Base-by-base conservation (phyloP, 2,329 filamentous ascomycete species). In the Pseudogymnoascus sp. region DNA sequence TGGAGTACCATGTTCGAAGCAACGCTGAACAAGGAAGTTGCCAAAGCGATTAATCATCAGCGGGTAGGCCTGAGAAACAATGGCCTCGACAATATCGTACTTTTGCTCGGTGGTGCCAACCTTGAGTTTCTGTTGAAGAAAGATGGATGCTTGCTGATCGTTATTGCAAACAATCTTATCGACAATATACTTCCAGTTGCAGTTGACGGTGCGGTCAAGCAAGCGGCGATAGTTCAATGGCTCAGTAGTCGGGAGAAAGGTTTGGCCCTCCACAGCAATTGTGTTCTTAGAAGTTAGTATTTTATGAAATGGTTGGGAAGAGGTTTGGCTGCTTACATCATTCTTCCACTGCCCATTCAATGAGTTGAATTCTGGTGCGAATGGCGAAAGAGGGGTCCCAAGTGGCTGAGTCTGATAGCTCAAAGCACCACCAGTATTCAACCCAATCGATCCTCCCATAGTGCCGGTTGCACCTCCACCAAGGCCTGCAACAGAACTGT, bases 151-250 rank as follows among this genome's bases (percentile, higher is more conserved):
- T 77, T 99, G 95, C 77, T 99, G 95, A 74, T 99, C 95, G 76
- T 99, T 98, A 79, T 93, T 97, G 84, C 92, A 96, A 69, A 99
- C 93, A 74, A 99, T 99, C 81, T 98, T 98, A 80, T 99, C 93
- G 63, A 99, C 95, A 71, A 99, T 97, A 75, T 96, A 97, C 79
- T 95, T 96, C 95, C 93, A 99, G 79, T 99, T 96, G 79, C 93
- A 98, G 73, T 90, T 96, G 77, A 96, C 92, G 74, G 93, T 96
- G 73, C 93, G 92, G 73, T 99, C 95, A 57, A 98, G 85, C 41
- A 99, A 84, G 64, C 93, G 92, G 66, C 95, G 92, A 73, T 98
- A 99, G 77, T 99, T 98, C 71, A 98, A 84, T 10, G 93, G 95
- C 77, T 99, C 95, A 6, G 90, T 90, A 3, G 92, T 89, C 10